phyloP scores from a whole-genome alignment of 768 basidiomycete genomes.

The Terana coerulea region DNA sequence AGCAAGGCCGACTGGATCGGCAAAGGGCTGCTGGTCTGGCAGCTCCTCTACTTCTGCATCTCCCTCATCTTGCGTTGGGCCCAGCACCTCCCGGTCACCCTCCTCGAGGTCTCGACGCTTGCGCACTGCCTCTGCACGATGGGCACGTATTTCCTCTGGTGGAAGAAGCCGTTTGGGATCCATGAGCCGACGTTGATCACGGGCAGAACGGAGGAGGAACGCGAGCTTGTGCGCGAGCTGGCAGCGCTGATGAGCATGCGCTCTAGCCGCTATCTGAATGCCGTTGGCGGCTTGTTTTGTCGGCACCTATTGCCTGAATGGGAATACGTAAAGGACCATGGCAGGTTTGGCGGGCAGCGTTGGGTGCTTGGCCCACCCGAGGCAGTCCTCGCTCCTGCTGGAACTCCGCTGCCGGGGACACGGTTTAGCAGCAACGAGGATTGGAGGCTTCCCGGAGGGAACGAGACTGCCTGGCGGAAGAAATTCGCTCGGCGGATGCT shows the following conservation, averaged over 20 bases:
- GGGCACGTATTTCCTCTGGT: background rate
- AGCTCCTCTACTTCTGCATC: background rate
- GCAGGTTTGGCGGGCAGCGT: background rate
- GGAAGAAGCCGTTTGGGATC: background rate
- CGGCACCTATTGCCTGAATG: too few relatives aligned
- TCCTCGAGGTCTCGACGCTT: background rate
- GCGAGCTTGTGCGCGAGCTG: background rate
- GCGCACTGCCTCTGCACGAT: background rate
- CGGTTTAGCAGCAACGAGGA: too few relatives aligned
- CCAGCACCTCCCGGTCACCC: background rate
- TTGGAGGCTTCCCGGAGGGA: too few relatives aligned
- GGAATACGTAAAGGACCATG: too few relatives aligned
- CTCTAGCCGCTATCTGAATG: background rate
- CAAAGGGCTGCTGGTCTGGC: background rate
- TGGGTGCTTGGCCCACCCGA: background rate
- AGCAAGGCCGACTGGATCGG: background rate
- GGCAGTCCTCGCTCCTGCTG: background rate
- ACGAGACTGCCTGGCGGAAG: too few relatives aligned
- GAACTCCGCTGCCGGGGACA: too few relatives aligned
- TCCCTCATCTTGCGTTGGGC: background rate
- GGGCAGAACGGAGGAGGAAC: too few relatives aligned
- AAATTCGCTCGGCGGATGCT: too few relatives aligned
- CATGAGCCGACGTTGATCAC: background rate
- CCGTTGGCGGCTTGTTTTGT: background rate
- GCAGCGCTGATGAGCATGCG: background rate